Conservation (phyloP, 352 stramenopile genomes). For the Pythium sp. region DNA sequence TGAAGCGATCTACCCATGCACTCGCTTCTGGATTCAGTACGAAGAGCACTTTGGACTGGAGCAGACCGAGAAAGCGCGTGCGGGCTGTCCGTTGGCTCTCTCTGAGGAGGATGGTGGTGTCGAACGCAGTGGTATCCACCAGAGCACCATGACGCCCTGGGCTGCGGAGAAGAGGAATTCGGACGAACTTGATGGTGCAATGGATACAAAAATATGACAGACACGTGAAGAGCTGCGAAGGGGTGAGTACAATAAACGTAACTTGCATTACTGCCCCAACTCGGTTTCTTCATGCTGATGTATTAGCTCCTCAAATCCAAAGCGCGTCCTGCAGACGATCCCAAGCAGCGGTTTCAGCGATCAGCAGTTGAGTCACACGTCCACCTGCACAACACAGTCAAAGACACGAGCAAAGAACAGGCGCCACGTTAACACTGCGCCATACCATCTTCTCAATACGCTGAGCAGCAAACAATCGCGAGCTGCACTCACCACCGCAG, state of each 20-base stretch:
- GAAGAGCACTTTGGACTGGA: slow-evolving; percentile 40
- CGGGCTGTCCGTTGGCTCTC: background rate
- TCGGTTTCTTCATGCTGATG: background rate
- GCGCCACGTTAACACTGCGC: background rate
- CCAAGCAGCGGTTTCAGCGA: background rate
- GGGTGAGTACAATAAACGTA: background rate
- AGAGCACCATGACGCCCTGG: background rate
- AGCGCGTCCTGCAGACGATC: background rate
- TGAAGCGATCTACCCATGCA: slow-evolving; percentile 20
- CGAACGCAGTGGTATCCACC: background rate
- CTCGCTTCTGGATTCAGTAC: slow-evolving; percentile 57
- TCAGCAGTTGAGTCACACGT: background rate
- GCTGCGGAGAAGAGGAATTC: background rate
- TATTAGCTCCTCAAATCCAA: background rate
- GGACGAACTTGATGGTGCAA: background rate
- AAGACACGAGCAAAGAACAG: background rate
- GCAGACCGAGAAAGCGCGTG: slow-evolving; percentile 18
- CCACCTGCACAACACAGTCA: background rate
- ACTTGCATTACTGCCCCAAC: background rate
- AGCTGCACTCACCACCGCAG: background rate
- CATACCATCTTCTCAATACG: background rate
- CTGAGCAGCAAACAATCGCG: background rate
- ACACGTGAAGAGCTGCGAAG: background rate
- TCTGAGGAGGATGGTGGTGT: background rate
- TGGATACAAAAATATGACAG: background rate